Conservation (phyloP, 805 yeast genomes). For the Yarrowia divulgata region DNA sequence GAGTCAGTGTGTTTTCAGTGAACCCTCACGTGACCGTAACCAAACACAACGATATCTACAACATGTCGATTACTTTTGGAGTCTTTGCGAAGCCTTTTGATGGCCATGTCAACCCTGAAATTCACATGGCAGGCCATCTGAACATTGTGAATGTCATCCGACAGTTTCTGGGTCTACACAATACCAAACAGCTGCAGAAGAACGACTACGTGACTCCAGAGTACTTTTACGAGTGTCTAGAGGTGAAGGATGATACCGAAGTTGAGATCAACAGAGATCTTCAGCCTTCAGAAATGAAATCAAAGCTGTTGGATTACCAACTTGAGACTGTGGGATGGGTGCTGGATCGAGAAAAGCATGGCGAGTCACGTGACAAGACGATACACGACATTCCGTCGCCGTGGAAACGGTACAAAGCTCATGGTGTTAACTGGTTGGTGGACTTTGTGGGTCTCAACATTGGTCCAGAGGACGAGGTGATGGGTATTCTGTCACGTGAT, state of each 20-base stretch:
- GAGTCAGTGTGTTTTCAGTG: not conserved
- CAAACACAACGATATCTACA: not conserved
- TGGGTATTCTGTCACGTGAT: slow-evolving; percentile 12
- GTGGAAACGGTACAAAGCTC: slow-evolving; percentile 20
- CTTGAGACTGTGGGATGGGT: slow-evolving; percentile 52
- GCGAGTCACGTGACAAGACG: slow-evolving; percentile 40
- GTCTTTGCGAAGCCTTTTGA: slow-evolving; percentile 16
- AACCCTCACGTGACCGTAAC: slow-evolving; percentile 15
- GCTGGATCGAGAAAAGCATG: slow-evolving; percentile 49
- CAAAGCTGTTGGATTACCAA: slow-evolving; percentile 49
- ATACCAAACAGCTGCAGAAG: not conserved
- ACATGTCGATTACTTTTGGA: not conserved
- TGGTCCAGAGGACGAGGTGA: slow-evolving; percentile 1
- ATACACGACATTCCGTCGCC: slow-evolving; percentile 11
- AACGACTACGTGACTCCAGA: slow-evolving; percentile 17
- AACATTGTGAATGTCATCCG: slow-evolving; percentile 20
- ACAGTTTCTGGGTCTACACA: slow-evolving; percentile 8
- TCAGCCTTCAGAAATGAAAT: slow-evolving; percentile 32
- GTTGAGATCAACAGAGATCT: not conserved
- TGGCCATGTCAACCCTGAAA: slow-evolving; percentile 24
- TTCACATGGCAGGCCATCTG: slow-evolving; percentile 6
- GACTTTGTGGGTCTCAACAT: slow-evolving; percentile 28
- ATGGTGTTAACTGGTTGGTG: slow-evolving; percentile 43
- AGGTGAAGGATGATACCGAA: not conserved
- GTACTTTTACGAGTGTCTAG: slow-evolving; percentile 24